Evolutionary conservation across 768 basidiomycete species (phyloP).

Genomic region (Podaxis sp.): DNA sequence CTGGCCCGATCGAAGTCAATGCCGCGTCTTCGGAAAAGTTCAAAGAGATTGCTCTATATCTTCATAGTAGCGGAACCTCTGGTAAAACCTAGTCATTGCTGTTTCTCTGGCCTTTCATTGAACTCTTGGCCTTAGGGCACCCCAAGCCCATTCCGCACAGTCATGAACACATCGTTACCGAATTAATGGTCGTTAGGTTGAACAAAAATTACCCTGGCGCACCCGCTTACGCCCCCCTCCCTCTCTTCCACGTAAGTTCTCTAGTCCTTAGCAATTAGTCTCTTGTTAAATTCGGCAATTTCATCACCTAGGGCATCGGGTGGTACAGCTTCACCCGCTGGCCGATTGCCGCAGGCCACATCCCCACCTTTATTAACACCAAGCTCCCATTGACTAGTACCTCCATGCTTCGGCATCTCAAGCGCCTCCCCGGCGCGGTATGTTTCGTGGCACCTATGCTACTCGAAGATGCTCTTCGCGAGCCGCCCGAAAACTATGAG

Average conservation of each 20-base stretch:
- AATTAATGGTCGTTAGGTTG: background rate
- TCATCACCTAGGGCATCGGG: slow-evolving; percentile 17
- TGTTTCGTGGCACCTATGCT: slow-evolving; percentile 20
- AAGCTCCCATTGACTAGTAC: slow-evolving; percentile 17
- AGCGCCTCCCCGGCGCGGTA: slow-evolving; percentile 12
- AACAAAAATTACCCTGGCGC: slow-evolving; percentile 14
- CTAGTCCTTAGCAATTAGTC: background rate
- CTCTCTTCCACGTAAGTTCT: slow-evolving; percentile 23
- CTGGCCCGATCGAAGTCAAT: background rate
- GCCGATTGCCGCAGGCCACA: slow-evolving; percentile 12
- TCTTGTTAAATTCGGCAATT: no score
- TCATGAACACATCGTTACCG: slow-evolving; percentile 17
- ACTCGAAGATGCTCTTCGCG: slow-evolving; percentile 20
- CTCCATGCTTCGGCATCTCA: slow-evolving; percentile 19
- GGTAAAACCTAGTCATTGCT: background rate
- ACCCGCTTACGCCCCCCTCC: slow-evolving; percentile 21
- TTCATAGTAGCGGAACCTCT: slow-evolving; percentile 16
- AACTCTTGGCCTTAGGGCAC: slow-evolving; percentile 16
- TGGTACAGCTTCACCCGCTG: slow-evolving; percentile 17
- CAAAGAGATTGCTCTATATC: slow-evolving; percentile 9
- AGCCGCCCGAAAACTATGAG: slow-evolving; percentile 3
- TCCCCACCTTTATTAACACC: slow-evolving; percentile 14
- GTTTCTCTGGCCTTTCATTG: background rate
- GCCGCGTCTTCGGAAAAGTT: slow-evolving; percentile 7
- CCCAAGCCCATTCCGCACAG: slow-evolving; percentile 22